phyloP scores from a whole-genome alignment of 2,329 filamentous ascomycete species.

The Alternaria consortialis region DNA sequence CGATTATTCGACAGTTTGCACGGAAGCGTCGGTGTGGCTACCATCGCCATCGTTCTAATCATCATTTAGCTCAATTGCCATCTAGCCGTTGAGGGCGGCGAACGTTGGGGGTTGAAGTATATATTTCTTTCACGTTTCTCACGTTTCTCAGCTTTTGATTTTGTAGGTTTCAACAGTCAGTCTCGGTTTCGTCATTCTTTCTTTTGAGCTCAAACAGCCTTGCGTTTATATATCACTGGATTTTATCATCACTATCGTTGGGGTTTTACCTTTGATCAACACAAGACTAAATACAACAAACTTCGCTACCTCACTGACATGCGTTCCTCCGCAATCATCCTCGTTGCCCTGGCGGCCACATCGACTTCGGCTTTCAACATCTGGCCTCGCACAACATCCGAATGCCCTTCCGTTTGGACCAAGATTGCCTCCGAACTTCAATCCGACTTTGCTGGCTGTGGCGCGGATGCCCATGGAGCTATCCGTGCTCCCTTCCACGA shows the following conservation, averaged over 20 bases:
- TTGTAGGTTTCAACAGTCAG: background rate
- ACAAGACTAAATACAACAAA: background rate
- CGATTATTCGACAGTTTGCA: background rate
- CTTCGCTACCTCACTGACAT: background rate
- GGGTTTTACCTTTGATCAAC: background rate
- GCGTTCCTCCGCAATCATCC: background rate
- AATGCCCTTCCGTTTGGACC: slow-evolving; percentile 34
- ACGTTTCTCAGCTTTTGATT: background rate
- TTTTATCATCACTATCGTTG: background rate
- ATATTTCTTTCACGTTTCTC: slow-evolving; percentile 1
- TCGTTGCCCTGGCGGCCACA: slow-evolving; percentile 2
- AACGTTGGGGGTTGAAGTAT: background rate
- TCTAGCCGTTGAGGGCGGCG: background rate
- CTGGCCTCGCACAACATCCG: slow-evolving; percentile 17
- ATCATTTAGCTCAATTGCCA: background rate
- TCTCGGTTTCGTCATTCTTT: slow-evolving; percentile 1
- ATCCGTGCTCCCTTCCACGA: slow-evolving; percentile 41
- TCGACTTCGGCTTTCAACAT: slow-evolving; percentile 1
- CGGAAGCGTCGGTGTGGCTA: background rate
- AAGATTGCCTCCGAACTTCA: slow-evolving; percentile 26
- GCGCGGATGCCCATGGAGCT: slow-evolving; percentile 29
- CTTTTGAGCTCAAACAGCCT: background rate
- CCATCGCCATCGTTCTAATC: background rate
- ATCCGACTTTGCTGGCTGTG: slow-evolving; percentile 28
- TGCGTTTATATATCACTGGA: background rate